phyloP scores from a whole-genome alignment of 2,329 filamentous ascomycete species.

The Pseudocercospora cruenta region DNA sequence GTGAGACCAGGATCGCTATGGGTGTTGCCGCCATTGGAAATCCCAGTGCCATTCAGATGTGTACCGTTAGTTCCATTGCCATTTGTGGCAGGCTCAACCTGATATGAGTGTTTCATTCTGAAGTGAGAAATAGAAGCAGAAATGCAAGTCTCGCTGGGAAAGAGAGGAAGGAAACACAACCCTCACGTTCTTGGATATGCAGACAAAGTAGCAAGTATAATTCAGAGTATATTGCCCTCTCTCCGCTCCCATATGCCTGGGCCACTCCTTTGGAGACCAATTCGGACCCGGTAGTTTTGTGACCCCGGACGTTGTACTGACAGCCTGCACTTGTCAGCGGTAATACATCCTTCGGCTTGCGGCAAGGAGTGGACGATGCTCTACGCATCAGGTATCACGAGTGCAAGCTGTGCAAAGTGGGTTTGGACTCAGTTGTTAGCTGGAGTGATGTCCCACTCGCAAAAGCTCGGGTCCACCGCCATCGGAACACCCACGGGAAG shows the following conservation, averaged over 20 bases:
- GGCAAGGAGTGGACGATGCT: background rate
- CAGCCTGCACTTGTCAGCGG: background rate
- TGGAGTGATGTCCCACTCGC: too few species aligned
- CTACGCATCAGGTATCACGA: background rate
- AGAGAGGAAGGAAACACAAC: background rate
- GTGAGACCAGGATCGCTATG: constrained; percentile 25
- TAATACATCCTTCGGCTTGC: background rate
- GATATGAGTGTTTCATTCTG: constrained; percentile 2
- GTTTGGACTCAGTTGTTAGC: background rate
- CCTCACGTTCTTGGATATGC: background rate
- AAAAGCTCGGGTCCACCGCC: too few species aligned
- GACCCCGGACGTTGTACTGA: background rate
- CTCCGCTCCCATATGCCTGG: background rate
- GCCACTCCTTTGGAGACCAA: background rate
- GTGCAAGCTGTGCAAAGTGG: background rate
- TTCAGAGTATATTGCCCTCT: background rate
- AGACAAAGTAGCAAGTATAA: background rate
- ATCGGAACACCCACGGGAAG: too few species aligned
- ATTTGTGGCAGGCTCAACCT: background rate
- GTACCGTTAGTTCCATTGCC: background rate
- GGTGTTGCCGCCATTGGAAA: background rate
- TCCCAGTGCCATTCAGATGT: background rate
- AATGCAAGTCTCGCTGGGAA: background rate
- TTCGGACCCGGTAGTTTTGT: too few species aligned
- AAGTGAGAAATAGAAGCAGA: background rate